A percentile compares a stretch with the other conserved stretches of the same genome.
phyloP scores from a whole-genome alignment of 2,329 filamentous ascomycete genomes.

The Trichoderma pleuroti region DNA sequence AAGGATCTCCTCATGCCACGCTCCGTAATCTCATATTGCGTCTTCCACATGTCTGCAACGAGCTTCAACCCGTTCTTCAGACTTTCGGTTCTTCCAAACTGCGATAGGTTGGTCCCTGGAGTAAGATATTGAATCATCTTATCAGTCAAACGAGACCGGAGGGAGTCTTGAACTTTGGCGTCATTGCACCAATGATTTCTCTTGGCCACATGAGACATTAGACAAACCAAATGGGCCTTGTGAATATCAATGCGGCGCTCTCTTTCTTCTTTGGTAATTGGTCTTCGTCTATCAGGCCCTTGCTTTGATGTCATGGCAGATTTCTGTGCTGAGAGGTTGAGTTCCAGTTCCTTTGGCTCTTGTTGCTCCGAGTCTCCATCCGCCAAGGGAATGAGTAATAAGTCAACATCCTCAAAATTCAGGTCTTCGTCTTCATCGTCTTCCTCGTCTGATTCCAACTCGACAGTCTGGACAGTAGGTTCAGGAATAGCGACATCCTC shows the following conservation, averaged over 20 bases:
- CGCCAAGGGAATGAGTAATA: slow-evolving; percentile 37
- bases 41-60: slow-evolving; percentile 62
- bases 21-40: slow-evolving; percentile 67
- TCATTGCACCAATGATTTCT: slow-evolving; percentile 92
- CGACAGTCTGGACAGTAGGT: slow-evolving; percentile 50
- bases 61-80: slow-evolving; percentile 76
- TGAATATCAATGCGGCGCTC: slow-evolving; percentile 69
- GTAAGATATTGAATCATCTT: slow-evolving; percentile 66
- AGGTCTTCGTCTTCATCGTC: slow-evolving; percentile 41
- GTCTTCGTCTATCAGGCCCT: slow-evolving; percentile 44
- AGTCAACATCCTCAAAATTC: slow-evolving; percentile 49
- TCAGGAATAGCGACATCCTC: slow-evolving; percentile 48
- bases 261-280: slow-evolving; percentile 52
- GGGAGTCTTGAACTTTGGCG: slow-evolving; percentile 58
- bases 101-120: slow-evolving; percentile 62
- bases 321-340: slow-evolving; percentile 51
- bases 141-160: slow-evolving; percentile 62
- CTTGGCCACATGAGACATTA: slow-evolving; percentile 71
- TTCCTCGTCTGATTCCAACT: slow-evolving; percentile 46
- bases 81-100: slow-evolving; percentile 72
- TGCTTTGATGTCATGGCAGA: slow-evolving; percentile 32
- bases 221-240: slow-evolving; percentile 78
- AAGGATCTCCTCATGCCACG: slow-evolving; percentile 65
- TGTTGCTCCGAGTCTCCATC: slow-evolving; percentile 25
- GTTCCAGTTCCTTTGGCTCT: slow-evolving; percentile 41